Percentiles rank a stretch among this genome's conserved stretches.
These are phyloP conservation scores for Collybiopsis confluens DNA, from an alignment of 768 basidiomycete genomes.

Conservation along the genomic window DNA sequence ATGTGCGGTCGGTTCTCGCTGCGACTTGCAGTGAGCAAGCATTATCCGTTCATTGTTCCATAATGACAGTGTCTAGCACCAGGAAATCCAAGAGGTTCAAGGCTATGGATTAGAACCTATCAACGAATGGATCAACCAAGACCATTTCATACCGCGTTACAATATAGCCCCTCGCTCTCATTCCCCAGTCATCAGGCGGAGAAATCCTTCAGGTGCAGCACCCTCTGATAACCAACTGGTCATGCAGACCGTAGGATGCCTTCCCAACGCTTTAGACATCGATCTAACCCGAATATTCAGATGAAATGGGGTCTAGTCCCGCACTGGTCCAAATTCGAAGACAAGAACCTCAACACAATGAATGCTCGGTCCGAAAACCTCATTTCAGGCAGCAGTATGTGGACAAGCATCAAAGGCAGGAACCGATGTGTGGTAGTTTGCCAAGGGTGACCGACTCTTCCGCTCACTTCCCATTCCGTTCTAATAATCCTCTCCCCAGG, in stretches of 20 bases:
- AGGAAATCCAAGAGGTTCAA: conserved; percentile 39
- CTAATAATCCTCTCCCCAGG: conserved; percentile 33
- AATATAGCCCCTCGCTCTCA: conserved; percentile 83
- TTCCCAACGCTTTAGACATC: too few species aligned
- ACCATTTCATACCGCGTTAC: conserved; percentile 60
- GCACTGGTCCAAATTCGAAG: conserved; percentile 75
- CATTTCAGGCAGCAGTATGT: conserved; percentile 72
- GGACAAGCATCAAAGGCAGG: conserved; percentile 76
- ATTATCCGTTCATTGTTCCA: not conserved
- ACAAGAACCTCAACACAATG: conserved; percentile 73
- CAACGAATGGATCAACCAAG: conserved; percentile 58
- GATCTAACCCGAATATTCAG: not conserved
- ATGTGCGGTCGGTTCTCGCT: conserved; percentile 71
- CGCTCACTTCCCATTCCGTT: not conserved
- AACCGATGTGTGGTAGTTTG: conserved; percentile 85
- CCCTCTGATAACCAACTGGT: conserved; percentile 29
- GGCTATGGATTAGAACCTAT: conserved; percentile 39
- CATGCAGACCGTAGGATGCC: conserved; percentile 46
- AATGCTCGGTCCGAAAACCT: conserved; percentile 88
- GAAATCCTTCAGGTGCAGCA: not conserved
- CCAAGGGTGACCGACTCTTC: conserved; percentile 54
- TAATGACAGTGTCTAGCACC: conserved; percentile 25
- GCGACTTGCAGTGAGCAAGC: conserved; percentile 36
- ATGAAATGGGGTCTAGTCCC: conserved; percentile 93
- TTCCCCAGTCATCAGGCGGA: conserved; percentile 63